A percentile compares a stretch with the other conserved stretches of the same genome.
These are phyloP conservation scores for Hyphopichia buzzinii DNA, from an alignment of 1,139 yeast genomes.

Conservation along the genomic window DNA sequence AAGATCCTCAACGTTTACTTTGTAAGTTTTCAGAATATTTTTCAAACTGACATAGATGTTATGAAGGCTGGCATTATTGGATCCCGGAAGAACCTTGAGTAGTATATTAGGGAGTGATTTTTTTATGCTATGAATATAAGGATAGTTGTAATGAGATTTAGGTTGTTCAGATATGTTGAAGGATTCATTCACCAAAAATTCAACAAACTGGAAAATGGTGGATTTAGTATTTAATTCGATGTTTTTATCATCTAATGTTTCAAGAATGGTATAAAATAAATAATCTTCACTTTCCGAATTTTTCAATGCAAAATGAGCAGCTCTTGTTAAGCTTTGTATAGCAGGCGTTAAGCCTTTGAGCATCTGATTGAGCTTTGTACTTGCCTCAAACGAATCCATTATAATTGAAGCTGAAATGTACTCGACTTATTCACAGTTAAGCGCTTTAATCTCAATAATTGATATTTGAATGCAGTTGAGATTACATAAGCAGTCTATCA, in stretches of 20 bases:
- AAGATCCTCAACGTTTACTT: slow-evolving; percentile 26
- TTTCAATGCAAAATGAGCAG: slow-evolving; percentile 59
- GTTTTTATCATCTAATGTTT: slow-evolving; percentile 50
- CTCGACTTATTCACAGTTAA: neutral
- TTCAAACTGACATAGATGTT: slow-evolving; percentile 39
- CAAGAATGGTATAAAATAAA: slow-evolving; percentile 66
- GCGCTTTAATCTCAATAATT: neutral
- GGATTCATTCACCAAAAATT: slow-evolving; percentile 49
- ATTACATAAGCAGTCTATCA: neutral
- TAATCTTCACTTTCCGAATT: slow-evolving; percentile 67
- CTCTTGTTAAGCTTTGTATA: slow-evolving; percentile 50
- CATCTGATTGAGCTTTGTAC: slow-evolving; percentile 63
- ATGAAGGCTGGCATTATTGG: slow-evolving; percentile 48
- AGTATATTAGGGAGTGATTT: slow-evolving; percentile 46
- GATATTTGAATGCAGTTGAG: neutral
- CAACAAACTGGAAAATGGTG: slow-evolving; percentile 68
- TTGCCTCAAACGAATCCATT: slow-evolving; percentile 82
- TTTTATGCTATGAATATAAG: slow-evolving; percentile 47
- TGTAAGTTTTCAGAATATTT: slow-evolving; percentile 37
- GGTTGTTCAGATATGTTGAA: slow-evolving; percentile 30
- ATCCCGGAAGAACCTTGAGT: slow-evolving; percentile 50
- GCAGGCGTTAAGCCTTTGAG: slow-evolving; percentile 65
- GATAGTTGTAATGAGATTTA: slow-evolving; percentile 31
- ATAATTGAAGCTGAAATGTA: neutral
- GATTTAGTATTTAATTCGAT: slow-evolving; percentile 60